Evolutionary conservation across 2,329 filamentous ascomycete genomes (phyloP), one percentile per base, ranked within the genome.

Genomic region (Scopulariopsis brevicaulis): DNA sequence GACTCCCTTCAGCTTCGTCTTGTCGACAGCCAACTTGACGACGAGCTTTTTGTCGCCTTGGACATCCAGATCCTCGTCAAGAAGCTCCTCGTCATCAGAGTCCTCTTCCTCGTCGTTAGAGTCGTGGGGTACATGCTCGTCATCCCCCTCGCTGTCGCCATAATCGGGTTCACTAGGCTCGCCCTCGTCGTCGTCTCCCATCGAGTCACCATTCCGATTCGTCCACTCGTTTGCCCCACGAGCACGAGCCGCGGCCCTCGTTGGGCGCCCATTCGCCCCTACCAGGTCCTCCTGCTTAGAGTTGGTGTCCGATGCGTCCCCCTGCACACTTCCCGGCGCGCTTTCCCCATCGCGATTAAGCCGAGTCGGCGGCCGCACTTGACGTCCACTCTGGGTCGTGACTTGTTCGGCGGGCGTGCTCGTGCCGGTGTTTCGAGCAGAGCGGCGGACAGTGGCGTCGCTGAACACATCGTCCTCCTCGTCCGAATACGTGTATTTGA

Each of bases 401-500:
- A 83, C 73, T 5, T 80, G 76, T 62, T 93, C 89, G 48, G 82
- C 82, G 0, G 90, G 87, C 1, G 89, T 90, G 62, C 84, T 84
- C 11, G 84, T 79, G 46, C 86, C 82, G 1, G 88, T 90, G 63
- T 90, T 88, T 28, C 93, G 84, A 20, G 84, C 80, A 14, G 89
- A 90, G 7, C 85, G 82, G 76, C 92, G 69, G 24, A 40, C 28
- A n/a, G 24, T 48, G 69, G 73, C 71, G 66, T 86, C 82, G n/a
- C 82, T 82, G 58, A 77, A 81, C 56, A 84, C 83, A 18, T 86
- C 83, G 40, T 86, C 86, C 63, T 95, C 90, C 25, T 95, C 90
- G 56, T 96, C 92, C 0, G 91, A 95, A 68, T 89, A 99, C 0
- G 90, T 99, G 68, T 99, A 99, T 71, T 92, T 95, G 74, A 96